Evolutionary conservation across 2,329 filamentous ascomycete genomes (phyloP), one percentile per base, ranked within the genome.

Genomic region (Fusarium sp.): DNA sequence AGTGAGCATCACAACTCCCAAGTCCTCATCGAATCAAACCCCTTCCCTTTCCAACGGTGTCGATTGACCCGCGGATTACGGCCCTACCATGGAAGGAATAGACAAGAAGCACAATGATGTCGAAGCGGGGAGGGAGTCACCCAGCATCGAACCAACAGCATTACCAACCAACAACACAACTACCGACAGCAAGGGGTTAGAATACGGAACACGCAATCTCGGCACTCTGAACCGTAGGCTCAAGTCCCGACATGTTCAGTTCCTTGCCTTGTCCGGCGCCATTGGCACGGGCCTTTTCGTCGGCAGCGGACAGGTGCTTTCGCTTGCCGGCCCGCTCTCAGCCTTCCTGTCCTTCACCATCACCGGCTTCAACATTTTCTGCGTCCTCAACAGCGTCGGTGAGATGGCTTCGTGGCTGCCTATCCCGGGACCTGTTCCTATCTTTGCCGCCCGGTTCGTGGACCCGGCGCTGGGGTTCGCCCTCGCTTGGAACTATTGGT

Each of bases 401-500:
- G 60, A 62, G 59, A 62, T 62, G 60, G 42, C 60, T 14, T 33
- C 22, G 5, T 63, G 60, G 42, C 9, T 63, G 31, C 60, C 60
- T 18, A 63, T 63, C 20, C 18, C 84, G 63, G 54, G 54, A 6
- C 54, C 54, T 35, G 54, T 58, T 14, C 54, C 54, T 22, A 58
- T 58, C 33, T 58, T 58, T 58, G 54, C 54, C 3, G 82, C 84
- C 52, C 88, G 89, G 25, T 90, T 88, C 67, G 85, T 90, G 65
- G 88, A 90, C 63, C 84, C 85, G 2, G 88, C 86, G 36, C 79
- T 90, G 35, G 86, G 85, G 0, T 71, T 71, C 4, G 69, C 69
- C 0, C 68, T 84, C 20, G 89, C 87, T 3, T 90, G 88, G 88
- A 90, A 90, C 72, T 91, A 91, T 80, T 91, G 88, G 86, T 91